Base-by-base conservation (phyloP, 2,329 filamentous ascomycete species). In the Myriosclerotinia duriaeana region DNA sequence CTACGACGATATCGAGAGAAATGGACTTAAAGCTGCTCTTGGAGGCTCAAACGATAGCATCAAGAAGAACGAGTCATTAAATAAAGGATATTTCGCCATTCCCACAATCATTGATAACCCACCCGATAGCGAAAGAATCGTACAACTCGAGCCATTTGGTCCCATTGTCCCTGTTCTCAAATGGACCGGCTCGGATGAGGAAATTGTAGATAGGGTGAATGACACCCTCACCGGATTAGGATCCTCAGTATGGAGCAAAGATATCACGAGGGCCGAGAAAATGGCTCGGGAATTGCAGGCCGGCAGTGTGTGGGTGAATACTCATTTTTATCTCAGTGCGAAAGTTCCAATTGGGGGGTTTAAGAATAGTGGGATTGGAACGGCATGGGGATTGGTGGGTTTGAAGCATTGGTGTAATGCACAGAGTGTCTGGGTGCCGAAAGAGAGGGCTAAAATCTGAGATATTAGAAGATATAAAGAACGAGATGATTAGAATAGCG, bases 241-340 rank as follows among this genome's bases (percentile, higher is more conserved):
- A 0, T 81, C 84, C 2, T 86, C 84, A 0, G 81, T 89, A 0
- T 89, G 86, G 80, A 83, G 79, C 20, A 80, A 78, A 26, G 84
- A 89, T 67, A 62, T 84, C 0, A 75, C 74, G 0, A 77, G 80
- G 4, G 86, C 84, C 0, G 79, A 80, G 48, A 77, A 78, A 5
- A 82, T 89, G 55, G 86, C 83, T 0, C 74, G 80, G 36, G 79
- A 80, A 59, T 73, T 89, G 6, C 81, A 86, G 69, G 81, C 84
- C 0, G 87, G 87, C 0, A 82, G 78, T 20, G 84, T 89, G 0
- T 89, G 84, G 82, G 82, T 89, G 69, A 89, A 89, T 76, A 79
- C 78, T 20, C 82, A 76, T 67, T 79, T 81, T 74, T 79, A 81
- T 75, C 76, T 78, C 0, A 80, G 77, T 14, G 81, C 82, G 0